Conservation (phyloP, 768 basidiomycete species). For the Tylopilus vinaceipallidus region DNA sequence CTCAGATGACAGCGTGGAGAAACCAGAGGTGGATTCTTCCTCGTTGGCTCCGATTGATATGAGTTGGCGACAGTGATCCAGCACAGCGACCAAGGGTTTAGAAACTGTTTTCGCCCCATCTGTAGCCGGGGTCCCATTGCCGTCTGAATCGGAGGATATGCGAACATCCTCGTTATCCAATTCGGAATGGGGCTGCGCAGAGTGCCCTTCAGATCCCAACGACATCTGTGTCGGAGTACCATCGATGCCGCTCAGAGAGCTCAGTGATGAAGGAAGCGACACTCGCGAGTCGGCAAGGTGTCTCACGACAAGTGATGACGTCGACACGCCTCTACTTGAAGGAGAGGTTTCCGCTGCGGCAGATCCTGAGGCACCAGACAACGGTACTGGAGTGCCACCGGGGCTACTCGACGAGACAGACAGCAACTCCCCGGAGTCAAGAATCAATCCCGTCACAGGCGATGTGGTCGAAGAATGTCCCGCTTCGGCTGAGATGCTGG, state of each 20-base stretch:
- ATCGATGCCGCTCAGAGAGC: not conserved
- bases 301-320: too few species aligned
- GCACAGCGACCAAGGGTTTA: not conserved
- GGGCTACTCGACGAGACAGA: too few species aligned
- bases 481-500: not conserved
- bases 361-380: too few species aligned
- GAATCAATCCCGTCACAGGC: too few species aligned
- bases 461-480: not conserved
- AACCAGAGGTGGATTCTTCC: not conserved
- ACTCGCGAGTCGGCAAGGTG: not conserved
- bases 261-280: not conserved
- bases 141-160: not conserved
- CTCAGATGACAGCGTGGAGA: slow-evolving; percentile 8
- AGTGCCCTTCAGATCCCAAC: not conserved
- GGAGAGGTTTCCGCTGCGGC: too few species aligned
- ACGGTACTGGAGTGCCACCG: too few species aligned
- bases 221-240: not conserved
- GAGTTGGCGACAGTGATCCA: not conserved
- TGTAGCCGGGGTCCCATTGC: not conserved
- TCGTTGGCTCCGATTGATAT: not conserved
- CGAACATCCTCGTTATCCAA: not conserved
- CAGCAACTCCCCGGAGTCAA: too few species aligned
- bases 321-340: too few species aligned
- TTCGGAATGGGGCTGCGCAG: not conserved
- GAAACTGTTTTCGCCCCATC: too few species aligned